Conservation (phyloP, 129 eudicot species). For the Helichrysum umbraculigerum region DNA sequence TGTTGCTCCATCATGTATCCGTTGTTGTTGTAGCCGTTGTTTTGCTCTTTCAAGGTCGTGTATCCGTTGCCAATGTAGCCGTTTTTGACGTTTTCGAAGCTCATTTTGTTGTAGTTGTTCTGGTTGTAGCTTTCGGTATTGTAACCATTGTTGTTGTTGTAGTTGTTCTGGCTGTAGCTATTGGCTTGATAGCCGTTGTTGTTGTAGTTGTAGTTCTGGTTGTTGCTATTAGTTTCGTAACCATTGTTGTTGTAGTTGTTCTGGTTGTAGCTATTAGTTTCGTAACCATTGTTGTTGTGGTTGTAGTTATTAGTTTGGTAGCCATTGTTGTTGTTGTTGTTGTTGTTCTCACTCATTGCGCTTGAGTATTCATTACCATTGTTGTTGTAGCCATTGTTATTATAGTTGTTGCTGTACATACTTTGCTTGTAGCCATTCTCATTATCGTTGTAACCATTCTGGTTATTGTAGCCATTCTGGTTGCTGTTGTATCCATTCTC, state of each 20-base stretch:
- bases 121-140: slow-evolving; percentile 4
- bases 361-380: background rate
- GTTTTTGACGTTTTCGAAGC: slow-evolving; percentile 23
- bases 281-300: background rate
- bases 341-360: background rate
- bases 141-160: slow-evolving; percentile 7
- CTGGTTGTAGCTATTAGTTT: background rate
- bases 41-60: slow-evolving; percentile 25
- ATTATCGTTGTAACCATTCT: slow-evolving; percentile 11
- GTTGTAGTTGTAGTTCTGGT: background rate
- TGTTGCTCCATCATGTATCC: slow-evolving; percentile 36
- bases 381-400: background rate
- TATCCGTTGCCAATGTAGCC: slow-evolving; percentile 34
- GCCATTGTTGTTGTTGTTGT: background rate
- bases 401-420: slow-evolving; percentile 4
- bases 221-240: background rate
- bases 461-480: slow-evolving; percentile 2
- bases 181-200: background rate
- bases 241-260: background rate
- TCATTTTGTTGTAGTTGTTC: slow-evolving; percentile 21
- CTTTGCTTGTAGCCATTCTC: slow-evolving; percentile 16
- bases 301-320: background rate
- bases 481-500: slow-evolving; percentile 16
- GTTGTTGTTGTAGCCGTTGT: slow-evolving; percentile 18
- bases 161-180: background rate